These are phyloP conservation scores for Penicillium daleae DNA, from an alignment of 495 filamentous ascomycete species.

Conservation along the genomic window DNA sequence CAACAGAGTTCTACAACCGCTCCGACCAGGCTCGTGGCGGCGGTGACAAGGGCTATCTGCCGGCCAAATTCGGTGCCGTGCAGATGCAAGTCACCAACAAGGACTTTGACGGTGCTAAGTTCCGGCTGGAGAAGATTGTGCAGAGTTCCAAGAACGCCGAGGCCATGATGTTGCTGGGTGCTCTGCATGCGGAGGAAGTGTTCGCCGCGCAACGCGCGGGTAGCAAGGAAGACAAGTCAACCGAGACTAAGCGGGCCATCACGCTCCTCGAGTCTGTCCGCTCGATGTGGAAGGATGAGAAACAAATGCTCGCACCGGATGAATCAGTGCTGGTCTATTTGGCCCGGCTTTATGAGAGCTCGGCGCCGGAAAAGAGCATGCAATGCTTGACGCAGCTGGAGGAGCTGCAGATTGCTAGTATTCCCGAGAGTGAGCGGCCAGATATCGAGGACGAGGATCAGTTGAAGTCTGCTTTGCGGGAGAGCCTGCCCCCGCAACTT, in stretches of 20 bases:
- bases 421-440: constrained; percentile 68
- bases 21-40: constrained; percentile 90
- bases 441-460: constrained; percentile 67
- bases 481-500: constrained; percentile 82
- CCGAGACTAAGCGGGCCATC: constrained; percentile 81
- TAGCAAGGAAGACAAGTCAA: constrained; percentile 83
- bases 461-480: constrained; percentile 62
- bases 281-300: constrained; percentile 88
- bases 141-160: constrained; percentile 85
- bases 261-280: constrained; percentile 79
- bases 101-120: constrained; percentile 89
- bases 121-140: constrained; percentile 89
- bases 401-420: constrained; percentile 76
- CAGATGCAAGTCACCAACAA: constrained; percentile 83
- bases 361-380: constrained; percentile 84
- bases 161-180: constrained; percentile 86
- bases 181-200: constrained; percentile 90
- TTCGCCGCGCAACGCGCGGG: constrained; percentile 73
- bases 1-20: constrained; percentile 79
- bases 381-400: constrained; percentile 90
- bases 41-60: constrained; percentile 81
- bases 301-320: constrained; percentile 78
- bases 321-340: constrained; percentile 90
- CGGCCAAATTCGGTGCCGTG: constrained; percentile 89
- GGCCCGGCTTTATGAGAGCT: constrained; percentile 83